Evolutionary conservation across 495 filamentous ascomycete genomes (phyloP).

Genomic region (Niebla homalea): DNA sequence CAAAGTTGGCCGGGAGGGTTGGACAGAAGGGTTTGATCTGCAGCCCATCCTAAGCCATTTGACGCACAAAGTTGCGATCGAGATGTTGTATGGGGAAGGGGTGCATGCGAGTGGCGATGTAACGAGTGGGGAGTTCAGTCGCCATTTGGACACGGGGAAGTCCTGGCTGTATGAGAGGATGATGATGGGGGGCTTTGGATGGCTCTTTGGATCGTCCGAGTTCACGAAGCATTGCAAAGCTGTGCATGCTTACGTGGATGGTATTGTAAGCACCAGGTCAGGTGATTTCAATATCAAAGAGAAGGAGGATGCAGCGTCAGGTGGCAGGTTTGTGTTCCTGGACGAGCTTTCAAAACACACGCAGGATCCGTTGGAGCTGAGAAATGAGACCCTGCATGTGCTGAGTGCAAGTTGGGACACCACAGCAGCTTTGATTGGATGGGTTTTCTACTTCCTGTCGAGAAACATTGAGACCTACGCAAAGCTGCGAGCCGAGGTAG

Average conservation of each 20-base stretch:
- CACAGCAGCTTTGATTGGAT: slow-evolving; percentile 27
- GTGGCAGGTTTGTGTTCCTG: slow-evolving; percentile 24
- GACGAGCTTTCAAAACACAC: slow-evolving; percentile 47
- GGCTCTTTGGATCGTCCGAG: not conserved
- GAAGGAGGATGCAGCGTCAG: not conserved
- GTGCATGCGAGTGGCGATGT: no score
- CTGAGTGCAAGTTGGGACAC: slow-evolving; percentile 32
- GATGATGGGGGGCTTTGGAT: not conserved
- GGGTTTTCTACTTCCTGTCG: not conserved
- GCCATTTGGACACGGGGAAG: not conserved
- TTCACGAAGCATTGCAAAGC: not conserved
- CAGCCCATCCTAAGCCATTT: slow-evolving; percentile 13
- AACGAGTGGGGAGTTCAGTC: no score
- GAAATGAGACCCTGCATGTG: slow-evolving; percentile 49
- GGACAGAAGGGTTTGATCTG: slow-evolving; percentile 23
- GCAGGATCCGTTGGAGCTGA: slow-evolving; percentile 40
- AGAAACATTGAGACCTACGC: not conserved
- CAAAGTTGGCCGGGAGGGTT: slow-evolving; percentile 25
- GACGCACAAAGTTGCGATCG: no score
- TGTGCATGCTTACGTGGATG: not conserved
- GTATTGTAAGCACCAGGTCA: not conserved
- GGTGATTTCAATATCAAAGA: not conserved
- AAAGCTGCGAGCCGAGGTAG: slow-evolving; percentile 18
- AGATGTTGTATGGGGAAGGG: no score
- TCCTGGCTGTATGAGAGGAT: not conserved